Conservation (phyloP, 345 rosid genomes). For the Erucastrum elatum region DNA sequence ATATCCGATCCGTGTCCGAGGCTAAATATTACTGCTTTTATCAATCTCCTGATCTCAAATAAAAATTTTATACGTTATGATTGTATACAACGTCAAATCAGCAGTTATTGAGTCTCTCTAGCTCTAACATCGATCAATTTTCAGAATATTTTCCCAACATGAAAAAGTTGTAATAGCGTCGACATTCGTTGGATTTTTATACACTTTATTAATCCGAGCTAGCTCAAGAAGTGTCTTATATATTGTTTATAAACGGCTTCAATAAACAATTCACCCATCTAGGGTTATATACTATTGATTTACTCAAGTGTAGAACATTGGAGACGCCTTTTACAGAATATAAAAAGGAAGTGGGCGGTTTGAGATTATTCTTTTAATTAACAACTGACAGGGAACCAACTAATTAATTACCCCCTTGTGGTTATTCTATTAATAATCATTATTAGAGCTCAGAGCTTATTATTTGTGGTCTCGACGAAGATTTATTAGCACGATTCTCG, state of each 20-base stretch:
- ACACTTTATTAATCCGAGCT: not conserved
- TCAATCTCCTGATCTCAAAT: no score
- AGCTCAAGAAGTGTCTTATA: not conserved
- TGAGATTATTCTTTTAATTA: conserved; percentile 29
- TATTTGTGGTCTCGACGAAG: conserved; percentile 18
- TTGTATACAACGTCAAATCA: no score
- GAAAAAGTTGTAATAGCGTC: not conserved
- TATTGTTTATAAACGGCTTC: not conserved
- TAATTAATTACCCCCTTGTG: conserved; percentile 11
- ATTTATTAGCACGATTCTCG: conserved; percentile 36
- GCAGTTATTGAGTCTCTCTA: no score
- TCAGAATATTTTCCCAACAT: not conserved
- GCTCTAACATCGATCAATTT: no score
- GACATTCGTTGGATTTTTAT: not conserved
- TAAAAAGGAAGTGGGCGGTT: conserved; percentile 39
- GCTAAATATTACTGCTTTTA: no score
- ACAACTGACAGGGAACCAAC: conserved; percentile 39
- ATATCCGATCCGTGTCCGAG: no score
- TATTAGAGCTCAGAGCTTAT: not conserved
- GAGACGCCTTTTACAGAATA: conserved; percentile 27
- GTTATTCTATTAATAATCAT: not conserved
- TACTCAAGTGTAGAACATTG: conserved; percentile 33
- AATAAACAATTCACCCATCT: not conserved
- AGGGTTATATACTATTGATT: conserved; percentile 8
- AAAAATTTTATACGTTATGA: no score